These are phyloP conservation scores for Metschnikowia reukaufii DNA, from an alignment of 805 yeast genomes.

Conservation along the genomic window DNA sequence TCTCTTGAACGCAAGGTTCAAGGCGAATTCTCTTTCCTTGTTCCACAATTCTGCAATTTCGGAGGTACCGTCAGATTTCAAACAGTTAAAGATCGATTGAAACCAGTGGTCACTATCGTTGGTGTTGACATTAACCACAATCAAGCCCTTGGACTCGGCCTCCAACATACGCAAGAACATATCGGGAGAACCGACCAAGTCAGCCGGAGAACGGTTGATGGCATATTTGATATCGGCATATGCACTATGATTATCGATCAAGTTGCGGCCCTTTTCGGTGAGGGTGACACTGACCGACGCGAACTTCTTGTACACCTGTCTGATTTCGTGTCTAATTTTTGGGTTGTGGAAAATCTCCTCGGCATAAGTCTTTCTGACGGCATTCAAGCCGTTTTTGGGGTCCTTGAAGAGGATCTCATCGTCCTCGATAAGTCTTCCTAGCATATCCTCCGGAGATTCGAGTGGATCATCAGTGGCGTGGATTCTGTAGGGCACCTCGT, in stretches of 20 bases:
- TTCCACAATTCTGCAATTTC: constrained; percentile 82
- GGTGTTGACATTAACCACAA: constrained; percentile 60
- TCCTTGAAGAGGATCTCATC: constrained; percentile 55
- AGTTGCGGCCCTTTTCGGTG: constrained; percentile 70
- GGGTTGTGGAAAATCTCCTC: constrained; percentile 83
- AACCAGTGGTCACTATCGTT: constrained; percentile 45
- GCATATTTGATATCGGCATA: constrained; percentile 93
- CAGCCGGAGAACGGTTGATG: constrained; percentile 72
- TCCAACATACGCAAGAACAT: constrained; percentile 84
- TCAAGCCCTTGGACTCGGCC: constrained; percentile 80
- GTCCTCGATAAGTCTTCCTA: constrained; percentile 46
- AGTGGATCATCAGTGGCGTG: constrained; percentile 70
- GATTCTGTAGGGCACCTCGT: constrained; percentile 51
- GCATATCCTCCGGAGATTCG: constrained; percentile 59
- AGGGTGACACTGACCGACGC: constrained; percentile 71
- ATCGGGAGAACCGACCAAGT: constrained; percentile 74
- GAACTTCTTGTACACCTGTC: constrained; percentile 59
- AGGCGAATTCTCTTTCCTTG: constrained; percentile 62
- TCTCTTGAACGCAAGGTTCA: constrained; percentile 65
- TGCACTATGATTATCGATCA: constrained; percentile 76
- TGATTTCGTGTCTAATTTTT: constrained; percentile 67
- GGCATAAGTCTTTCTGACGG: constrained; percentile 72
- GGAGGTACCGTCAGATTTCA: constrained; percentile 76
- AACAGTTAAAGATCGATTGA: constrained; percentile 44
- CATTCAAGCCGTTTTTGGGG: constrained; percentile 61